Percentiles rank a stretch among this genome's conserved stretches.
Evolutionary conservation across 495 filamentous ascomycete species (phyloP).

Genomic region (Eremomyces bilateralis): DNA sequence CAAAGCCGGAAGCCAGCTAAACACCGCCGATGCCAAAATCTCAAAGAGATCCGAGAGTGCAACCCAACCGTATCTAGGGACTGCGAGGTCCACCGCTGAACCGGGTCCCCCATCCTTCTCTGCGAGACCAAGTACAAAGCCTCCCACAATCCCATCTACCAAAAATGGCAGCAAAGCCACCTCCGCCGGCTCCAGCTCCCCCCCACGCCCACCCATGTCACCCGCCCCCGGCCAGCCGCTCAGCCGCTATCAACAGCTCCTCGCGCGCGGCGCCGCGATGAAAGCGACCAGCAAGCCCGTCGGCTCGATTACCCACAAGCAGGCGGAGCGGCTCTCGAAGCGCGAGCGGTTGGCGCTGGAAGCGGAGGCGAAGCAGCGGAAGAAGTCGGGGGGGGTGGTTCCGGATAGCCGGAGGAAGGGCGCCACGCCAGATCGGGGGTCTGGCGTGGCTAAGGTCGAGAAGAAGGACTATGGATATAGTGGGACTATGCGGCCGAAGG

Average conservation of each 20-base stretch:
- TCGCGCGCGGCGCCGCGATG: constrained; percentile 38
- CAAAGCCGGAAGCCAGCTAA: too few species aligned
- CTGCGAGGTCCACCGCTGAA: background rate
- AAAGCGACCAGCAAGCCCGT: constrained; percentile 18
- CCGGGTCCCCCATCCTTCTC: background rate
- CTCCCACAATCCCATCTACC: background rate
- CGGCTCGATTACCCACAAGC: constrained; percentile 24
- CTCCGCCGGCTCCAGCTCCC: constrained; percentile 8
- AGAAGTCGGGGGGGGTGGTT: constrained; percentile 6
- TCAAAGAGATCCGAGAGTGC: too few species aligned
- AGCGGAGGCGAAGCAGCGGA: constrained; percentile 8
- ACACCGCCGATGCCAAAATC: too few species aligned
- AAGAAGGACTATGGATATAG: constrained; percentile 27
- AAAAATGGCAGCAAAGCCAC: constrained; percentile 10
- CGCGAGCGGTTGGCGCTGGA: constrained; percentile 12
- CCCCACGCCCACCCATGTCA: constrained; percentile 14
- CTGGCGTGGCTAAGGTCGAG: constrained; percentile 18
- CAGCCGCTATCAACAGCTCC: constrained; percentile 45
- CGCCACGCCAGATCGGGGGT: constrained; percentile 4
- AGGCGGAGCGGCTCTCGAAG: constrained; percentile 20
- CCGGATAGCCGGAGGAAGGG: constrained; percentile 6
- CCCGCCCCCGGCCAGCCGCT: constrained; percentile 36
- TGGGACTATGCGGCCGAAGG: constrained; percentile 29
- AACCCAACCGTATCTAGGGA: background rate
- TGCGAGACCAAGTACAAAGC: background rate